Evolutionary conservation across 192 early-diverging fungal genomes (phyloP).

Genomic region (Obelidium mucronatum): DNA sequence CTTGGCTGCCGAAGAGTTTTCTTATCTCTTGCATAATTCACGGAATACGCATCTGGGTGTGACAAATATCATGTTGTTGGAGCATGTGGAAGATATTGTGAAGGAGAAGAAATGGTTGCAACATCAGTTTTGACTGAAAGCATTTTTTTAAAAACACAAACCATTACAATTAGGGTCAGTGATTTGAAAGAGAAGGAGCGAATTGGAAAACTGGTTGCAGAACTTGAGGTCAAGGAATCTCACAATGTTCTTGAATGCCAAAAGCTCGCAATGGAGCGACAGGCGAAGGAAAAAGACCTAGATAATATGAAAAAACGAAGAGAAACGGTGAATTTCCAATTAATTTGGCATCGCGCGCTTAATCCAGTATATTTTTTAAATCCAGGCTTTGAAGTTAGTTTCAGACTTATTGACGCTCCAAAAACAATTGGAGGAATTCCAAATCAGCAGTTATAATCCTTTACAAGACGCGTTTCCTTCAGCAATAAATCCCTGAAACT

Average conservation of each 20-base stretch:
- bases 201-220: constrained; percentile 17
- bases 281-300: constrained; percentile 4
- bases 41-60: constrained; percentile 5
- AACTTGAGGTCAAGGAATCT: constrained; percentile 1
- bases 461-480: not conserved
- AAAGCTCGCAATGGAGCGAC: not conserved
- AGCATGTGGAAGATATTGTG: not conserved
- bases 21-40: not conserved
- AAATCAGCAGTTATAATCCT: not conserved
- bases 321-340: constrained; percentile 4
- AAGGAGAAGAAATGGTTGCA: constrained; percentile 20
- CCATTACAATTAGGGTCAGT: too few species aligned
- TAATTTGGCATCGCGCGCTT: not conserved
- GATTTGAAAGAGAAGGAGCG: constrained; percentile 27
- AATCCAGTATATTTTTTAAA: not conserved
- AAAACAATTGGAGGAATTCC: not conserved
- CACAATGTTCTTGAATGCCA: constrained; percentile 10
- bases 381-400: not conserved
- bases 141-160: too few species aligned
- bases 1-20: constrained; percentile 18
- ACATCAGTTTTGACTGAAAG: too few species aligned
- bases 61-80: constrained; percentile 2
- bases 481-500: not conserved
- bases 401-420: not conserved
- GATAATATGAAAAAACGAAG: not conserved